Evolutionary conservation across 192 early-diverging fungal species (phyloP).

Genomic region (Coemansia pectinata): DNA sequence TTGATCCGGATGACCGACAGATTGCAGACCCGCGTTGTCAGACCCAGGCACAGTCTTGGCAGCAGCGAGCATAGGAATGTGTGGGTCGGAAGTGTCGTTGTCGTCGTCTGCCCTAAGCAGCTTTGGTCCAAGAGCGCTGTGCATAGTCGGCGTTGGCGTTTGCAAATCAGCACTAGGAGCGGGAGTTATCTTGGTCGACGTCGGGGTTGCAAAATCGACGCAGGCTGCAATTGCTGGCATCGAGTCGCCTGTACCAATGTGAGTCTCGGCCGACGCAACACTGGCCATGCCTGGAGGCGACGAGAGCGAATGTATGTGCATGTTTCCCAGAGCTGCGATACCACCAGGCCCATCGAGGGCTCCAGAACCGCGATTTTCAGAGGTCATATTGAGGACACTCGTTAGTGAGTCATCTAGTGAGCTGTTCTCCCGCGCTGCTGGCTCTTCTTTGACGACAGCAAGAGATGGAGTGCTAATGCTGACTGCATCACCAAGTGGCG

Average conservation of each 20-base stretch:
- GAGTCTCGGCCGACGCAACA: constrained; percentile 21
- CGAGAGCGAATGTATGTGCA: constrained; percentile 15
- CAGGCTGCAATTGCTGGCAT: neutral
- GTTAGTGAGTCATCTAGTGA: neutral
- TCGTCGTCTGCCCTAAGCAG: neutral
- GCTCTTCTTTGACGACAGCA: neutral
- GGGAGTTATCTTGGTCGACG: constrained; percentile 42
- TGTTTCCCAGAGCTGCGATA: neutral
- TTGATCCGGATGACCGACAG: neutral
- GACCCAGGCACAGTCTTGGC: neutral
- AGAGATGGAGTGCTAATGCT: neutral
- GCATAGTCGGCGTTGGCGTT: constrained; percentile 25
- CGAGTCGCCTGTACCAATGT: constrained; percentile 18
- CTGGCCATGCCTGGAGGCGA: constrained; percentile 38
- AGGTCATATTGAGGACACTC: neutral
- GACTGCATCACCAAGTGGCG: neutral
- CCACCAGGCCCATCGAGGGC: neutral
- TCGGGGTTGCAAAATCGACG: constrained; percentile 39
- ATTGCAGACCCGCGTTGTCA: neutral
- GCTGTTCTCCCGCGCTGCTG: neutral
- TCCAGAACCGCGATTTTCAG: neutral
- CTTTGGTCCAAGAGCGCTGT: neutral
- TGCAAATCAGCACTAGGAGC: constrained; percentile 39
- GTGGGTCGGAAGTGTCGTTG: neutral
- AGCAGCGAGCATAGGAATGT: neutral